Evolutionary conservation across 495 filamentous ascomycete genomes (phyloP), one percentile per base, ranked within the genome.

Genomic region (Trichoderma reesei): DNA sequence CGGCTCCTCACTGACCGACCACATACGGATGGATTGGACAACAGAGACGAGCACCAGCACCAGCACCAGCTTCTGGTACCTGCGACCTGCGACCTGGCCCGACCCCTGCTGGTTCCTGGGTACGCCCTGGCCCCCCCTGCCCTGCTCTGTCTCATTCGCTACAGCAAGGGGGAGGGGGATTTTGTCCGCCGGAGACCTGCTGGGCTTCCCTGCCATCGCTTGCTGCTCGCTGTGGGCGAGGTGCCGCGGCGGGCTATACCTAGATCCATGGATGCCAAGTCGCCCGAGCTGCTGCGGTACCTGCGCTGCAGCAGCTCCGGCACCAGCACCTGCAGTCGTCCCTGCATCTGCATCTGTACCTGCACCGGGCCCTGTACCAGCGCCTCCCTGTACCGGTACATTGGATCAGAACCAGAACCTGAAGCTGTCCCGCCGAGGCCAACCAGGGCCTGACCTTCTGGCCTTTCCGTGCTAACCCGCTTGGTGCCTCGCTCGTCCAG

Each of bases 101-200:
- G n/a, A 18, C 46, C 46, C 46, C 46, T 31, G 46, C 46, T 11
- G 41, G n/a, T n/a, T n/a, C n/a, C n/a, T n/a, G n/a, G n/a, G 26
- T 26, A 26, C 26, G 26, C 26, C 26, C 51, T 34, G 9, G 51
- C 14, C 7, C 26, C 7, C 26, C 26, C 18, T 56, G 51, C 51
- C 51, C 51, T 56, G 51, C 51, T 10, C 51, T 56, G 51, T 56
- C 51, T 56, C 51, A 56, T 56, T 56, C 51, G 51, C 51, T 56
- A 3, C 51, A 33, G 14, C 51, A 56, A 56, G 51, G 51, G 51
- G 51, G 26, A 10, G 26, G 46, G 46, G 18, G 16, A 7, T 20
- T 6, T 10, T 31, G 48, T 18, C 18, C 48, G 48, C 48, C 31
- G 7, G 26, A 34, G 34, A 34, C 51, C 51, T 56, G 51, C 51